Base-by-base conservation (phyloP, 2,329 filamentous ascomycete species). In the Phialophora chinensis region DNA sequence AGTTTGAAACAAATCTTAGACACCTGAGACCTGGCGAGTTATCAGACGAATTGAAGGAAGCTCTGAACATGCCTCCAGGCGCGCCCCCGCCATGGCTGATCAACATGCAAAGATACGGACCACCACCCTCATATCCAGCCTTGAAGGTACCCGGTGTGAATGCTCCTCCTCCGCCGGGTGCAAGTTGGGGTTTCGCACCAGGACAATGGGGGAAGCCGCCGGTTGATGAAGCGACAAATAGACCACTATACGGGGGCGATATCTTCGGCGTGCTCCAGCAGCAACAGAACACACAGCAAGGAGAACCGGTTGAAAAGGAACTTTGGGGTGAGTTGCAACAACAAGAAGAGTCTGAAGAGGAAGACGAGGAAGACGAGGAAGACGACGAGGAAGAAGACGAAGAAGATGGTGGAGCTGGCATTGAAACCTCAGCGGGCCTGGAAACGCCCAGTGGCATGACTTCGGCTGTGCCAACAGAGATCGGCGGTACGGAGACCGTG, bases 201-300 rank as follows among this genome's bases (percentile, higher is more conserved):
- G 95, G 95, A 66, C 93, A 94, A 67, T 99, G 94, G 83, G 95
- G 95, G 59, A 98, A 98, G 77, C 94, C 95, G 0, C 95, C 95
- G 0, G 89, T 96, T 0, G 94, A 98, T 75, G 95, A 98, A 73
- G 70, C 71, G 1, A 91, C 92, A 77, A 96, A 97, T 77, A 85
- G 92, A 59, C 93, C 95, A 0, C 82, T 97, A 2, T 98, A 93
- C 75, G 95, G 94, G 60, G 94, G 95, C 72, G 95, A 99, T 78
- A 91, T 98, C 25, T 97, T 97, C 75, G 95, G 95, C 66, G 87
- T 96, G 56, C 77, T 87, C 63, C 85, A 88, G 72, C 82, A 86
- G 14, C 84, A 88, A 73, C 83, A 87, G 72, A 85, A 86, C 70
- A 82, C 82, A 31, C 85, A 88, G 73, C 83, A 86, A 62, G 90